A percentile compares a stretch with the other conserved stretches of the same genome.
phyloP scores from a whole-genome alignment of 257 asterid genomes.

The Gardenia jasminoides region DNA sequence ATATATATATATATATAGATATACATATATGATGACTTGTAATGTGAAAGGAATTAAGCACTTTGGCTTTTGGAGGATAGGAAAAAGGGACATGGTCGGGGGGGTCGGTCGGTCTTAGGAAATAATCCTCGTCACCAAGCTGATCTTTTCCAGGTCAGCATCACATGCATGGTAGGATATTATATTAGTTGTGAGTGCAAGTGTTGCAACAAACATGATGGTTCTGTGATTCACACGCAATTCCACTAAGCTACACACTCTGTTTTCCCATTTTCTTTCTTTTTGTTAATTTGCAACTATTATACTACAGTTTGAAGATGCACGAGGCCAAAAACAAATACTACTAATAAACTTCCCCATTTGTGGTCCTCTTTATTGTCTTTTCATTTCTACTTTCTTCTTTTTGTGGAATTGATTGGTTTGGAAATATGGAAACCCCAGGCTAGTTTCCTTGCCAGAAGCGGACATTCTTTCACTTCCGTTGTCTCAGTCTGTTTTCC shows the following conservation, averaged over 20 bases:
- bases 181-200: conserved; percentile 8
- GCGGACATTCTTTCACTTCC: conserved; percentile 11
- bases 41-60: neutral
- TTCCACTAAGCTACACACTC: conserved; percentile 28
- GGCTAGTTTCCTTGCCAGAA: neutral
- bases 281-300: neutral
- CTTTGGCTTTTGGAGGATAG: neutral
- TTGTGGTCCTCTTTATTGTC: neutral
- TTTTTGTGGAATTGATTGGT: conserved; percentile 1
- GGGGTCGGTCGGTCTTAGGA: no score
- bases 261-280: conserved; percentile 20
- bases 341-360: no score
- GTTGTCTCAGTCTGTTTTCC: neutral
- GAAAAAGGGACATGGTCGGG: neutral
- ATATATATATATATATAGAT: no score
- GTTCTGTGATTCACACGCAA: conserved; percentile 66
- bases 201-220: conserved; percentile 11
- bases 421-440: neutral
- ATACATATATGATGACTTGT: neutral
- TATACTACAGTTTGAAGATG: neutral
- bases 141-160: conserved; percentile 54
- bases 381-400: neutral
- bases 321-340: neutral
- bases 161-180: conserved; percentile 43
- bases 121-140: conserved; percentile 15